phyloP scores from a whole-genome alignment of 495 filamentous ascomycete genomes.

The Articulospora tetracladia region DNA sequence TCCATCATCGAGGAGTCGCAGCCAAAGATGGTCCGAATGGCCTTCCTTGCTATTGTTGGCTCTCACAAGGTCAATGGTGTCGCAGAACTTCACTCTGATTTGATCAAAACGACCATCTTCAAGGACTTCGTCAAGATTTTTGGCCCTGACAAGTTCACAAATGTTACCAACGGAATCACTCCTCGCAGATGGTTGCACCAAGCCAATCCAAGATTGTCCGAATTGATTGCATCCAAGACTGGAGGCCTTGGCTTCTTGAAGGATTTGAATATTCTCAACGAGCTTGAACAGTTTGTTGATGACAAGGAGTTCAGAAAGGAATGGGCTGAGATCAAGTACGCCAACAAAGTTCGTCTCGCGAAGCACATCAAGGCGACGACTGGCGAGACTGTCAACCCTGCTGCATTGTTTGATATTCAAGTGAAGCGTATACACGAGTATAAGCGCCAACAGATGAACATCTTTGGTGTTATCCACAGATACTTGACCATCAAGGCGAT shows the following conservation, averaged over 20 bases:
- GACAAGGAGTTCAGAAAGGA: slow-evolving; percentile 88
- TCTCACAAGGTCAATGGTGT: slow-evolving; percentile 99
- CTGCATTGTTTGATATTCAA: slow-evolving; percentile 90
- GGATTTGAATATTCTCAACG: slow-evolving; percentile 79
- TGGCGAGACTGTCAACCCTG: slow-evolving; percentile 78
- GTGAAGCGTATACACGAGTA: slow-evolving; percentile 99
- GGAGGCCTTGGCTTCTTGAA: slow-evolving; percentile 81
- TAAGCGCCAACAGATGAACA: slow-evolving; percentile 98
- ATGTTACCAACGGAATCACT: slow-evolving; percentile 97
- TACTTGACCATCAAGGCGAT: slow-evolving; percentile 87
- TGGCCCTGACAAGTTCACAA: slow-evolving; percentile 94
- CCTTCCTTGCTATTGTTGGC: slow-evolving; percentile 88
- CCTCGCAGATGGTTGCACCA: slow-evolving; percentile 96
- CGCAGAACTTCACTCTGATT: slow-evolving; percentile 92
- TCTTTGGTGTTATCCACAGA: slow-evolving; percentile 95
- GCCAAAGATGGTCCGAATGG: slow-evolving; percentile 99
- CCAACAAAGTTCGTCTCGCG: slow-evolving; percentile 70
- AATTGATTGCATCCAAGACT: slow-evolving; percentile 84
- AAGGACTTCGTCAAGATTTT: slow-evolving; percentile 96
- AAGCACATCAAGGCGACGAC: slow-evolving; percentile 81
- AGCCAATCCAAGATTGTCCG: slow-evolving; percentile 89
- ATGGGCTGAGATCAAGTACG: slow-evolving; percentile 84
- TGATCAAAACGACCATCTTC: slow-evolving; percentile 98
- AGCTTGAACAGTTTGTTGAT: slow-evolving; percentile 73
- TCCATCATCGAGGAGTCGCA: slow-evolving; percentile 97